Percentiles rank a stretch among this genome's conserved stretches.
Evolutionary conservation across 495 filamentous ascomycete genomes (phyloP).

Genomic region (Daldinia childiae): DNA sequence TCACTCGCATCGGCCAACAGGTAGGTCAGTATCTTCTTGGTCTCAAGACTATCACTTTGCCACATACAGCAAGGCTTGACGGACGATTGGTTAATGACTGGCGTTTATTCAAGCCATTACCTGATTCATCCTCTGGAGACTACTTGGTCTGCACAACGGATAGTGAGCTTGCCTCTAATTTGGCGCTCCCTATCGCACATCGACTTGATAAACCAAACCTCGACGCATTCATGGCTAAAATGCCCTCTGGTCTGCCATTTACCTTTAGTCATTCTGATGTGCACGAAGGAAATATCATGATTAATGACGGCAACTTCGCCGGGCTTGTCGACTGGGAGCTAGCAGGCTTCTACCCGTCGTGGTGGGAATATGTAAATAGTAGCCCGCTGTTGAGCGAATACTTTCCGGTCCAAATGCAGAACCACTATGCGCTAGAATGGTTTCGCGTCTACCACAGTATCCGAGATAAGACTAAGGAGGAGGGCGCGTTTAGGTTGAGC

Average conservation of each 20-base stretch:
- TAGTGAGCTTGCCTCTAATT: neutral
- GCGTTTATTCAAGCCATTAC: slow-evolving; percentile 10
- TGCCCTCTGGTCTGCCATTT: slow-evolving; percentile 22
- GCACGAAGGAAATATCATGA: slow-evolving; percentile 19
- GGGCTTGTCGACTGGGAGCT: slow-evolving; percentile 23
- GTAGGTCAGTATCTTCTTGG: slow-evolving; percentile 8
- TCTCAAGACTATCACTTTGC: neutral
- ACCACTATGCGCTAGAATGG: slow-evolving; percentile 15
- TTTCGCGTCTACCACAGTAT: slow-evolving; percentile 22
- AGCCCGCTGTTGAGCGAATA: slow-evolving; percentile 7
- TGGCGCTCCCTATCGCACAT: neutral
- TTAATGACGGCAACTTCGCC: slow-evolving; percentile 21
- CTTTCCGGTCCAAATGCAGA: neutral
- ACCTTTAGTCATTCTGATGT: slow-evolving; percentile 21
- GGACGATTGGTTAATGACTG: neutral
- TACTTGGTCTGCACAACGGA: slow-evolving; percentile 8
- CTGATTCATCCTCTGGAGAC: too few relatives aligned
- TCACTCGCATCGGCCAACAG: slow-evolving; percentile 12
- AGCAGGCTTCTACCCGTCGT: slow-evolving; percentile 19
- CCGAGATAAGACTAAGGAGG: neutral
- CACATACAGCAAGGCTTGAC: slow-evolving; percentile 8
- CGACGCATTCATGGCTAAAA: slow-evolving; percentile 16
- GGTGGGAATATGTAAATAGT: slow-evolving; percentile 35
- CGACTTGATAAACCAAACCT: neutral
- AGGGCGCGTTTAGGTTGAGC: neutral